Base-by-base conservation (phyloP, 2,329 filamentous ascomycete genomes). In the Pseudohalonectria lignicola region DNA sequence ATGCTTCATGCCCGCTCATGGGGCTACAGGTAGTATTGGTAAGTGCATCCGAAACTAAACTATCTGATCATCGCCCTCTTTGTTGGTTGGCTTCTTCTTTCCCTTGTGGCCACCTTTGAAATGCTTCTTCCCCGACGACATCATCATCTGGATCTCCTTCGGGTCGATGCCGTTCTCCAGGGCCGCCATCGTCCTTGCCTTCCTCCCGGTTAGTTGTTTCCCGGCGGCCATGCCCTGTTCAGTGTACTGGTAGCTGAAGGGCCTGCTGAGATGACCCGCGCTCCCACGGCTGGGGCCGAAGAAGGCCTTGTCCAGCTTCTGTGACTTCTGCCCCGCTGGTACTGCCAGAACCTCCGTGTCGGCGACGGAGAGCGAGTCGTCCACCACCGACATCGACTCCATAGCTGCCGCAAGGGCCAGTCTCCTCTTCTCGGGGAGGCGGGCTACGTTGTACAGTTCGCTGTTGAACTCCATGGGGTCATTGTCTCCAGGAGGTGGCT, bases 231-330 rank as follows among this genome's bases (percentile, higher is more conserved):
- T 53, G 4, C 86, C 87, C 53, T 94, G 86, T 60, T 92, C 74
- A 3, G 79, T 79, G 61, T 95, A 93, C 62, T 92, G 84, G 63
- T 92, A 76, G 59, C 80, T 90, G 64, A 96, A 96, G 0, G 92
- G 88, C 67, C 79, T 79, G 40, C 64, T 79, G 28, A 93, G 46
- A 51, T 84, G 82, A 2, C 77, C 83, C 1, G 70, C 73, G 32
- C 66, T 72, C 10, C 73, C 67, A 39, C 74, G 69, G 2, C 69
- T 72, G 3, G 76, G 64, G 5, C 73, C 80, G 55, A 98, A 98
- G 68, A 96, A 98, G n/a, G 76, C 74, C 53, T 82, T 85, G 63
- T 98, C 92, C 16, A 98, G 67, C 40, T 72, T 74, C 46, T 76
- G 67, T 1, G 86, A 84, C 55, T 94, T 94, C 23, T 72, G 59